Percentiles rank a stretch among this genome's conserved stretches.
phyloP scores from a whole-genome alignment of 202 grass and related monocot genomes.

The Saccharum hybrid region DNA sequence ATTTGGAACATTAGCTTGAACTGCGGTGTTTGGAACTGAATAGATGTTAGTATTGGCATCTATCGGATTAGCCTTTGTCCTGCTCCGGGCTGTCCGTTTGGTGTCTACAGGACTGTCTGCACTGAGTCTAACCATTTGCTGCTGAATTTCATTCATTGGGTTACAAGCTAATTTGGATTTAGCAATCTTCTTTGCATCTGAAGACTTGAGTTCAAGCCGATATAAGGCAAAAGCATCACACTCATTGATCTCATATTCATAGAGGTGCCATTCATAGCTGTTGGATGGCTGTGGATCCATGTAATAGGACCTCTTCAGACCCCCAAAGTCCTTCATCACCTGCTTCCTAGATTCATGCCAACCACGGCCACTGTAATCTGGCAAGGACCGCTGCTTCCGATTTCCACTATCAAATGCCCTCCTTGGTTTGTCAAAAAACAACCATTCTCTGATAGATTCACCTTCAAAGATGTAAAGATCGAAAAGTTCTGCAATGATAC shows the following conservation, averaged over 20 bases:
- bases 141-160: conserved; percentile 73
- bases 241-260: conserved; percentile 94
- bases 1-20: conserved; percentile 56
- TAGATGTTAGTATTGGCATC: conserved; percentile 51
- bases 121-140: conserved; percentile 78
- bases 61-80: conserved; percentile 59
- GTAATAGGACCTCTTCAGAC: conserved; percentile 95
- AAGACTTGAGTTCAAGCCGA: conserved; percentile 84
- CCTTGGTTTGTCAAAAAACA: conserved; percentile 98
- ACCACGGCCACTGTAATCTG: conserved; percentile 91
- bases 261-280: conserved; percentile 92
- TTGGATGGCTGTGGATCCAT: conserved; percentile 92
- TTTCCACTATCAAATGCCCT: conserved; percentile 93
- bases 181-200: conserved; percentile 79
- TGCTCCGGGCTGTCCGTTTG: conserved; percentile 56
- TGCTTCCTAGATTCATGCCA: conserved; percentile 99
- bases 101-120: conserved; percentile 64
- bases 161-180: conserved; percentile 66
- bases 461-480: conserved; percentile 93
- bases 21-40: conserved; percentile 45
- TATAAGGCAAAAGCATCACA: conserved; percentile 85
- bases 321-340: conserved; percentile 94
- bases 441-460: conserved; percentile 94
- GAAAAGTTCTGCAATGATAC: conserved; percentile 76
- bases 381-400: conserved; percentile 90